These are phyloP conservation scores for Lepidium didymum DNA, from an alignment of 345 rosid species.

Conservation along the genomic window DNA sequence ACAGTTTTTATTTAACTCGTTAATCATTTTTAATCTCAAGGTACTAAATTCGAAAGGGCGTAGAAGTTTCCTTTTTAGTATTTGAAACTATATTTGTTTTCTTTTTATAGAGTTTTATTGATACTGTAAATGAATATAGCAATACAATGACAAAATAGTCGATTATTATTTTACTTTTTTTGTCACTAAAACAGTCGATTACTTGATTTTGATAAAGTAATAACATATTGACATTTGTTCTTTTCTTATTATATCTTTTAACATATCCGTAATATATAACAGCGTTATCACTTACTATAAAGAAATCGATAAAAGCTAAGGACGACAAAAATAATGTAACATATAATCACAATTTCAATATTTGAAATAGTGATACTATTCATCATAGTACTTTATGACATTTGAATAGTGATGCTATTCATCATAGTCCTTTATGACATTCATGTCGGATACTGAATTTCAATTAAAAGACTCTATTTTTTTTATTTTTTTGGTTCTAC, in stretches of 20 bases:
- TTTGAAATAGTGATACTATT: neutral
- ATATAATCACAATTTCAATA: neutral
- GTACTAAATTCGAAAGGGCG: neutral
- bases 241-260: no score
- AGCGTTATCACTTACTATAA: neutral
- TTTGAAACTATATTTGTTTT: neutral
- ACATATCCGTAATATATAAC: neutral
- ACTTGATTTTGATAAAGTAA: neutral
- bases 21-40: neutral
- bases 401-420: neutral
- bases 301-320: neutral
- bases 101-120: neutral
- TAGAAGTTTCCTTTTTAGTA: neutral
- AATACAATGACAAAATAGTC: neutral
- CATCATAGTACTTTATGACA: neutral
- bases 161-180: neutral
- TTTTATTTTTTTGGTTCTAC: no score
- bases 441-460: neutral
- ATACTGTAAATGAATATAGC: neutral
- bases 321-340: neutral
- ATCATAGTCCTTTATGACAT: neutral
- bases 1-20: neutral
- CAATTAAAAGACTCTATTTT: no score
- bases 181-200: no score
- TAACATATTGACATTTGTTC: neutral